phyloP scores from a whole-genome alignment of 257 asterid species.

The Galeopsis tetrahit region DNA sequence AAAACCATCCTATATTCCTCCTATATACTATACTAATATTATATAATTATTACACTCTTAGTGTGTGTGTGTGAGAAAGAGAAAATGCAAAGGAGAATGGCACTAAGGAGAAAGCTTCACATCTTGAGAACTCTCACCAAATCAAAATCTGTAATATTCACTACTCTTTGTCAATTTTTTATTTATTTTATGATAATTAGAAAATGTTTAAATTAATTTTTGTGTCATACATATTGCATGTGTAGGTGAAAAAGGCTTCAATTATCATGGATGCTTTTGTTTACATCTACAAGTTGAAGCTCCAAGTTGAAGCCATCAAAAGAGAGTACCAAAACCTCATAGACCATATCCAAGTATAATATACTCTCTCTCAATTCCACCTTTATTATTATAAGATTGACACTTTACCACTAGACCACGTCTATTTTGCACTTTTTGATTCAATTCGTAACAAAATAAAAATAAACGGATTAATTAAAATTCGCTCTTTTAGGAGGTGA shows the following conservation, averaged over 20 bases:
- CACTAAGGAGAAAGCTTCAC: constrained; percentile 58
- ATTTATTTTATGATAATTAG: not conserved
- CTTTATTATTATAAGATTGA: not conserved
- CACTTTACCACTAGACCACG: too few relatives aligned
- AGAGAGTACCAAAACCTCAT: constrained; percentile 57
- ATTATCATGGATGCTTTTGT: constrained; percentile 74
- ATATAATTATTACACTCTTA: not conserved
- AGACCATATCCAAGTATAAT: constrained; percentile 60
- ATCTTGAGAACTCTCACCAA: constrained; percentile 55
- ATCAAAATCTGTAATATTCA: constrained; percentile 60
- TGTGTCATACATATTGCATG: not conserved
- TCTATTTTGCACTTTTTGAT: too few relatives aligned
- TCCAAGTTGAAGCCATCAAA: constrained; percentile 67
- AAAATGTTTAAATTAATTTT: not conserved
- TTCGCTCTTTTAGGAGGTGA: constrained; percentile 44
- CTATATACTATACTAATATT: not conserved
- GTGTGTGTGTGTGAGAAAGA: constrained; percentile 5
- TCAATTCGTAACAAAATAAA: too few relatives aligned
- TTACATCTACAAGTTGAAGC: constrained; percentile 66
- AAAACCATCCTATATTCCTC: constrained; percentile 29
- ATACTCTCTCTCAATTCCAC: constrained; percentile 1
- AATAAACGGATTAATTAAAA: too few relatives aligned
- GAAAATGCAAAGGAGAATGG: constrained; percentile 47
- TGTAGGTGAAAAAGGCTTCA: constrained; percentile 62
- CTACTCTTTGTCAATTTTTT: not conserved